Base-by-base conservation (phyloP, 805 yeast genomes). In the Cyberlindnera subsufficiens region DNA sequence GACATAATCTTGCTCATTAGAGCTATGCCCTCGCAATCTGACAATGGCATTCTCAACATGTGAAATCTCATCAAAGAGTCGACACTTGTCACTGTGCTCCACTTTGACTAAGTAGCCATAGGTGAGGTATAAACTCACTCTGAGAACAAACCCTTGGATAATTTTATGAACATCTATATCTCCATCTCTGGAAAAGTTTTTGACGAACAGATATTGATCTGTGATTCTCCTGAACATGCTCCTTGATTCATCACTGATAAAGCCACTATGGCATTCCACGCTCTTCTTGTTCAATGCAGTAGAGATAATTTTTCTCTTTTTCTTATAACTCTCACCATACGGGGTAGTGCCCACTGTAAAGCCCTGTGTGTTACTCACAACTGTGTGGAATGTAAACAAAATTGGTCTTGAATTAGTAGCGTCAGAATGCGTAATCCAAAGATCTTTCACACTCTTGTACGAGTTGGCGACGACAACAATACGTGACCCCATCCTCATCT, bases 291-390 rank as follows among this genome's bases (percentile, higher is more conserved):
- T 55, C 45, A 80, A 59, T n/a, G 64, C 55, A 46, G 65, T 65
- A 1, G 78, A 63, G 36, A 79, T 59, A 30, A 68, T 64, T 54
- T 77, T 78, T 52, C 77, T 71, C 55, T 73, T 70, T 38, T 58
- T 61, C 38, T 65, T 60, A 49, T 65, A 80, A 2, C 75, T 63
- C 0, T 57, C 61, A 2, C 82, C 75, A 44, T 66, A 71, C 1
- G 86, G 86, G 0, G 85, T 80, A 1, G 85, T 77, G 0, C 87
- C 87, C 15, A 81, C 67, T 0, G 87, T 81, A 50, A 71, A 76
- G 0, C 82, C 78, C 42, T 73, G 78, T 0, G 75, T 68, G 19
- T 67, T 60, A 0, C 83, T 71, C 35, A 83, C 66, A 3, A 83
- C 68, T 16, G 69, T 64, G 61, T 86, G 93, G 61, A 86, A 85